Percentiles rank a stretch among this genome's conserved stretches.
Conservation (phyloP, 2,329 filamentous ascomycete genomes). For the Cytospora chrysosperma region DNA sequence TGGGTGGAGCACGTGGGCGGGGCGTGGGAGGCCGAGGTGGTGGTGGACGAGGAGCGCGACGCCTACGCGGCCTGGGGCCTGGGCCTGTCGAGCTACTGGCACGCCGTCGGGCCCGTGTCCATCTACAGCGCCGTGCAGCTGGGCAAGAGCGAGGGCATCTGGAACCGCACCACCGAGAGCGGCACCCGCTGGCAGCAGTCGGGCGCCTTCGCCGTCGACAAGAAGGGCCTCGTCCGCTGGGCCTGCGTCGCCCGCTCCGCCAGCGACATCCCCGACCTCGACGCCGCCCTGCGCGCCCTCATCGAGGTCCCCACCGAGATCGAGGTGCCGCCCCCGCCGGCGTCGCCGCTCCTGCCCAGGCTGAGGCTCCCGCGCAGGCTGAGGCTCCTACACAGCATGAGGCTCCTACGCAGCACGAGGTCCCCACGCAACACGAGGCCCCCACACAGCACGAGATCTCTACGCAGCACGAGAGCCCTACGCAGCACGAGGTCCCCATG, state of each 20-base stretch:
- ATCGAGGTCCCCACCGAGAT: conserved; percentile 17
- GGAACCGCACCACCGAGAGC: conserved; percentile 63
- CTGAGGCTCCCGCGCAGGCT: too few species aligned
- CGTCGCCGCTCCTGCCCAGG: too few species aligned
- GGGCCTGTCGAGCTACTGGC: conserved; percentile 59
- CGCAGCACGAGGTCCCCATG: neutral
- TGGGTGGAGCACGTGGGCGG: conserved; percentile 59
- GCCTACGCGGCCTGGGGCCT: conserved; percentile 67
- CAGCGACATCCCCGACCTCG: conserved; percentile 55
- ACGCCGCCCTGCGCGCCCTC: conserved; percentile 39
- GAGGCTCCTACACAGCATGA: too few species aligned
- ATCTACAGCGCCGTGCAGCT: conserved; percentile 58
- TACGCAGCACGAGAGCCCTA: neutral
- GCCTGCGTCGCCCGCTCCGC: conserved; percentile 46
- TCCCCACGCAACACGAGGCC: too few species aligned
- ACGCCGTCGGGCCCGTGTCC: conserved; percentile 59
- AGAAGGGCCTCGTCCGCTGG: conserved; percentile 53
- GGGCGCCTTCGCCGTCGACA: conserved; percentile 63
- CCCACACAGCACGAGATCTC: too few species aligned
- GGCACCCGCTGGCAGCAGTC: conserved; percentile 68
- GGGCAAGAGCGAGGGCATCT: conserved; percentile 62
- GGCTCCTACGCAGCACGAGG: too few species aligned
- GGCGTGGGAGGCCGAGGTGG: conserved; percentile 56
- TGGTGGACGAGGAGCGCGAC: conserved; percentile 60
- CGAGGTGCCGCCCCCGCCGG: too few species aligned